phyloP scores from a whole-genome alignment of 192 early-diverging fungal species.

The Coemansia sp. region DNA sequence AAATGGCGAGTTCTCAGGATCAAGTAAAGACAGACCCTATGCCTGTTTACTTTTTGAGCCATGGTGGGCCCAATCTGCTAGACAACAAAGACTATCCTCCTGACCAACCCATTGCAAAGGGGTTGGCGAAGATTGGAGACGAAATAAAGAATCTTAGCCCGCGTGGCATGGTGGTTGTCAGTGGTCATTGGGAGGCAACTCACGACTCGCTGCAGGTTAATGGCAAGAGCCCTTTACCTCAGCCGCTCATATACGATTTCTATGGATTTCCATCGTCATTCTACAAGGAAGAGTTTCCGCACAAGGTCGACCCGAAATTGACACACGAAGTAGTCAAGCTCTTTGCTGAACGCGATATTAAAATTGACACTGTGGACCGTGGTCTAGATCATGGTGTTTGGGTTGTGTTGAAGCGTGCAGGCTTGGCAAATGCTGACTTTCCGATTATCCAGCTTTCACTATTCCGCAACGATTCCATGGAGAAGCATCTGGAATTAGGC shows the following conservation, averaged over 20 bases:
- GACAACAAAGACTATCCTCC: conserved; percentile 31
- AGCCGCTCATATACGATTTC: conserved; percentile 66
- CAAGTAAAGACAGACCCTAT: neutral
- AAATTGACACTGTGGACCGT: conserved; percentile 51
- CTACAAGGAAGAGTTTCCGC: conserved; percentile 61
- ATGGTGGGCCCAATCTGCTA: conserved; percentile 45
- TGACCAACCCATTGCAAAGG: conserved; percentile 14
- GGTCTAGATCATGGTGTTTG: conserved; percentile 73
- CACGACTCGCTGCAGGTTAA: conserved; percentile 47
- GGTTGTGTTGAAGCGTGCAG: conserved; percentile 66
- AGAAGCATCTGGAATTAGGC: conserved; percentile 58
- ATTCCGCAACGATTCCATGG: conserved; percentile 56
- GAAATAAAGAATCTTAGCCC: conserved; percentile 49
- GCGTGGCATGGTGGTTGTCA: conserved; percentile 61
- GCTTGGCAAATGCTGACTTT: conserved; percentile 54
- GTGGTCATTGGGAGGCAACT: conserved; percentile 67
- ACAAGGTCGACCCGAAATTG: conserved; percentile 56
- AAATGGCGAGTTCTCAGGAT: too few relatives aligned
- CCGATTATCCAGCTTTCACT: conserved; percentile 70
- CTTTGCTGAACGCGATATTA: conserved; percentile 47
- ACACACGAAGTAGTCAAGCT: conserved; percentile 55
- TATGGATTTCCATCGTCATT: conserved; percentile 60
- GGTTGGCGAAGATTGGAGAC: conserved; percentile 45
- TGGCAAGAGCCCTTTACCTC: conserved; percentile 7
- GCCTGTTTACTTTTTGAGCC: conserved; percentile 48